These are phyloP conservation scores for Barnettozyma pratensis DNA, from an alignment of 805 yeast genomes.

Conservation along the genomic window DNA sequence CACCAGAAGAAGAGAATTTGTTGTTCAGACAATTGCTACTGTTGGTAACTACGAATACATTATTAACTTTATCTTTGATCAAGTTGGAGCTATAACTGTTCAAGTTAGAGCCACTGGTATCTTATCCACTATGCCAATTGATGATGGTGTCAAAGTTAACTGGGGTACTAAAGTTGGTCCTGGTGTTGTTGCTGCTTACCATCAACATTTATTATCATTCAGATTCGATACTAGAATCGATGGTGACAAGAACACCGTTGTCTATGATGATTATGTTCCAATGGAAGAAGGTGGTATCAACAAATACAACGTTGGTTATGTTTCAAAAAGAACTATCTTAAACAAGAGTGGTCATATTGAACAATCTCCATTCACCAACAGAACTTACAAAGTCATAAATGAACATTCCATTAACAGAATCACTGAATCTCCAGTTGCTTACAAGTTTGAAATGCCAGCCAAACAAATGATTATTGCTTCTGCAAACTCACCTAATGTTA, in stretches of 20 bases:
- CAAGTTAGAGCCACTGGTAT: slow-evolving; percentile 87
- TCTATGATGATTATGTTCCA: slow-evolving; percentile 62
- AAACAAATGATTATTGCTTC: slow-evolving; percentile 70
- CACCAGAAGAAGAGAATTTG: slow-evolving; percentile 68
- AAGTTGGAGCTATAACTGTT: slow-evolving; percentile 71
- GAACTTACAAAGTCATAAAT: slow-evolving; percentile 71
- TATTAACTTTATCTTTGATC: slow-evolving; percentile 65
- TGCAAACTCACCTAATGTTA: slow-evolving; percentile 55
- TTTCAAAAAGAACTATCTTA: slow-evolving; percentile 54
- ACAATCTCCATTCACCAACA: slow-evolving; percentile 69
- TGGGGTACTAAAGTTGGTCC: slow-evolving; percentile 74
- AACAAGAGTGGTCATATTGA: slow-evolving; percentile 70
- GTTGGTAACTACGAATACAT: slow-evolving; percentile 83
- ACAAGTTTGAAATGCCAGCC: slow-evolving; percentile 70
- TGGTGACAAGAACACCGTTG: slow-evolving; percentile 73
- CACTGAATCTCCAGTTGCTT: slow-evolving; percentile 69
- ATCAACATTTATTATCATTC: slow-evolving; percentile 74
- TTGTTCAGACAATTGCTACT: slow-evolving; percentile 76
- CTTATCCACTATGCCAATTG: slow-evolving; percentile 78
- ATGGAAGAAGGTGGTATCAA: slow-evolving; percentile 52
- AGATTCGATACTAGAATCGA: slow-evolving; percentile 81
- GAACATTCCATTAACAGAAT: slow-evolving; percentile 66
- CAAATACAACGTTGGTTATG: slow-evolving; percentile 68
- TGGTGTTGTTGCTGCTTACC: slow-evolving; percentile 78
- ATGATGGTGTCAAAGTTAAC: slow-evolving; percentile 58